phyloP scores from a whole-genome alignment of 495 filamentous ascomycete genomes.

The Oleoguttula mirabilis region DNA sequence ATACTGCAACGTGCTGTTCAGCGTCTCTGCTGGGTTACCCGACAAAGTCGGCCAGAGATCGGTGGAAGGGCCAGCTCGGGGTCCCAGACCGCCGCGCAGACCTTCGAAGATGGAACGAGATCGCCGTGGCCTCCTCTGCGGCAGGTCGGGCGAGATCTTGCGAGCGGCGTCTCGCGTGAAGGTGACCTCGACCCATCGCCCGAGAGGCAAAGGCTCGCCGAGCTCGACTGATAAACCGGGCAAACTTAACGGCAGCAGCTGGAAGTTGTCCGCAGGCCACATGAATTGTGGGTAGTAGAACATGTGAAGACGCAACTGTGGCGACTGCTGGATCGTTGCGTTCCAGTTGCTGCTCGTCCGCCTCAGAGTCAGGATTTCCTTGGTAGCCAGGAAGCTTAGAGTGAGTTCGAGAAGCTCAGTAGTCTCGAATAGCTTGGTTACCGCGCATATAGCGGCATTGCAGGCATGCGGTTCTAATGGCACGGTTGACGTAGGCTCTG shows the following conservation, averaged over 20 bases:
- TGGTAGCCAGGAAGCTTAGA: slow-evolving; percentile 1
- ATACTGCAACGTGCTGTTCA: neutral
- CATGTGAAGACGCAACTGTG: slow-evolving; percentile 13
- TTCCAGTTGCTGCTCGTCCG: slow-evolving; percentile 5
- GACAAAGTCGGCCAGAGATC: slow-evolving; percentile 1
- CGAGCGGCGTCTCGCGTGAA: slow-evolving; percentile 9
- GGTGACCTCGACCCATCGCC: slow-evolving; percentile 10
- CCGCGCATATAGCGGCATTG: slow-evolving; percentile 2
- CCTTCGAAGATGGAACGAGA: slow-evolving; percentile 13
- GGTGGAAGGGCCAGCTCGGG: neutral
- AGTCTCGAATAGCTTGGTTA: slow-evolving; percentile 8
- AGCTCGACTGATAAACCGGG: slow-evolving; percentile 10
- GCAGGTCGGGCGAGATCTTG: neutral
- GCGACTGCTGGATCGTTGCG: slow-evolving; percentile 3
- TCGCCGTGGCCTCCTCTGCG: neutral
- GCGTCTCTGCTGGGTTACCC: neutral
- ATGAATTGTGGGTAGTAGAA: slow-evolving; percentile 6
- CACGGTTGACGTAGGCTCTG: neutral
- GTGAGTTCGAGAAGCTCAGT: slow-evolving; percentile 13
- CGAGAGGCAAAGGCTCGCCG: slow-evolving; percentile 6
- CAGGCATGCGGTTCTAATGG: slow-evolving; percentile 8
- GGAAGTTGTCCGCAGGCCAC: neutral
- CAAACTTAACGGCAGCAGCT: slow-evolving; percentile 4
- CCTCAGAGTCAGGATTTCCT: slow-evolving; percentile 5
- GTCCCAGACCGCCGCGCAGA: slow-evolving; percentile 7